Conservation (phyloP, 768 basidiomycete species). For the Termitomyces sp. region DNA sequence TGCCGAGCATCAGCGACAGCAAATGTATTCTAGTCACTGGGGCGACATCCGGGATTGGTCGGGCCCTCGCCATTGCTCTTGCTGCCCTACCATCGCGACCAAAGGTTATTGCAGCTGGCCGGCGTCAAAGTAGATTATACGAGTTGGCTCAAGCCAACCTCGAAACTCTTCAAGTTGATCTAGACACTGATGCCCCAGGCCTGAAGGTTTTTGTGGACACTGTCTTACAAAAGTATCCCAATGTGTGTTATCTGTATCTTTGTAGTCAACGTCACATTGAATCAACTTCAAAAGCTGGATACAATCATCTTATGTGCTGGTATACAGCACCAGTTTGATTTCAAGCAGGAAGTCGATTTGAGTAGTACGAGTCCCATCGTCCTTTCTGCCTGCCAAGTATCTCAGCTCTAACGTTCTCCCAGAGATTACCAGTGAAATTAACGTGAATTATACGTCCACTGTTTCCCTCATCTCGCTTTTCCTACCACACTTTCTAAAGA, state of each 20-base stretch:
- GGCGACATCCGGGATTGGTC: conserved; percentile 54
- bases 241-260: conserved; percentile 27
- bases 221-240: conserved; percentile 38
- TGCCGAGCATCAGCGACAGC: conserved; percentile 5
- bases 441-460: conserved; percentile 48
- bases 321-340: conserved; percentile 43
- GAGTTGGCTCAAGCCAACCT: conserved; percentile 37
- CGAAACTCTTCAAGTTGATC: conserved; percentile 36
- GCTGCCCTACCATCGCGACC: conserved; percentile 41
- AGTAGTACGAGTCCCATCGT: conserved; percentile 24
- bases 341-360: conserved; percentile 36
- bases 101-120: conserved; percentile 43
- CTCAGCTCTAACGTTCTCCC: conserved; percentile 1
- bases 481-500: conserved; percentile 48
- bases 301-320: conserved; percentile 49
- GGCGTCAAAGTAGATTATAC: conserved; percentile 47
- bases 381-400: not conserved
- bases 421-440: conserved; percentile 42
- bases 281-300: conserved; percentile 37
- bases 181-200: conserved; percentile 28
- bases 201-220: conserved; percentile 36
- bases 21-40: conserved; percentile 21
- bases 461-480: conserved; percentile 43
- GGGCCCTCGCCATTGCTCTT: conserved; percentile 46
- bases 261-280: not conserved